Conservation (phyloP, 768 basidiomycete genomes). For the Mycena amicta region DNA sequence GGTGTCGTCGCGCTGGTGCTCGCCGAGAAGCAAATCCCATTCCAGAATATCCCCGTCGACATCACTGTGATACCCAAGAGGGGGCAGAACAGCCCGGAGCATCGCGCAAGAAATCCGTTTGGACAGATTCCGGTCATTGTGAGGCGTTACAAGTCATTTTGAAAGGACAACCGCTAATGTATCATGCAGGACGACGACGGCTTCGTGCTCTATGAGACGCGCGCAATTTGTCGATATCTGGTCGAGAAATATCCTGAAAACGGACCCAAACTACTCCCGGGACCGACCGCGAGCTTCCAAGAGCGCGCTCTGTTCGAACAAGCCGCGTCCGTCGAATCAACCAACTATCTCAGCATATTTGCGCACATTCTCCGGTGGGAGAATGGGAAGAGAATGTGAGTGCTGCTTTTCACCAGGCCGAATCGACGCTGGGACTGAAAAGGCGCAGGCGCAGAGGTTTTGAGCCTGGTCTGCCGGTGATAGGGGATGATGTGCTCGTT, state of each 20-base stretch:
- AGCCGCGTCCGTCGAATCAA: conserved; percentile 38
- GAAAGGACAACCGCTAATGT: background rate
- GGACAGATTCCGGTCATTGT: conserved; percentile 1
- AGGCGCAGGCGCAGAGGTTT: too few relatives aligned
- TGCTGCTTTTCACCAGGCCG: too few relatives aligned
- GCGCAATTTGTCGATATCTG: conserved; percentile 1
- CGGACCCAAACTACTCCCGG: background rate
- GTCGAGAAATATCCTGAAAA: background rate
- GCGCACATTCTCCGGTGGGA: too few relatives aligned
- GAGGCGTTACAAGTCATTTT: background rate
- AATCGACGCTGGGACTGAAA: too few relatives aligned
- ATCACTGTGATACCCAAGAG: background rate
- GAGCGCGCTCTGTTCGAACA: conserved; percentile 29
- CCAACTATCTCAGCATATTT: conserved; percentile 42
- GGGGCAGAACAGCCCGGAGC: background rate
- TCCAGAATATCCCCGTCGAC: background rate
- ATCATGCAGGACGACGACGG: background rate
- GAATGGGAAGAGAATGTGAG: background rate
- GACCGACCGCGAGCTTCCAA: background rate
- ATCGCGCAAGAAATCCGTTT: background rate
- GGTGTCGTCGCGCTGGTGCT: conserved; percentile 2
- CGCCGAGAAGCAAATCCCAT: conserved; percentile 1
- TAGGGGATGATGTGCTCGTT: conserved; percentile 26
- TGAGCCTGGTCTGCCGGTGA: too few relatives aligned
- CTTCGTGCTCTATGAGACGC: background rate